Conservation (phyloP, 768 basidiomycete species). For the Podaxis mareebaensis region DNA sequence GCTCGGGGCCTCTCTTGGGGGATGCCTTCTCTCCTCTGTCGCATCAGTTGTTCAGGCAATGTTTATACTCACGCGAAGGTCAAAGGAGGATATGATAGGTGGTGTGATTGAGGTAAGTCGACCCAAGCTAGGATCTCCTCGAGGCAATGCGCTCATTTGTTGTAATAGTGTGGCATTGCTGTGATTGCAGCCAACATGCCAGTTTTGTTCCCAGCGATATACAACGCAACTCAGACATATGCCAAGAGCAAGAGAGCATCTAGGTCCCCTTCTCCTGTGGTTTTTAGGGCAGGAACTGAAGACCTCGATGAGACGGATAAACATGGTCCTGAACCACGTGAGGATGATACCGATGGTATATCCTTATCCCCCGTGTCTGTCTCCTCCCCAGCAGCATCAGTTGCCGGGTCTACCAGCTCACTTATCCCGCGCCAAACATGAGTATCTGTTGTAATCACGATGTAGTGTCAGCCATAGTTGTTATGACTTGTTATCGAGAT, state of each 20-base stretch:
- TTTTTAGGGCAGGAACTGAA: neutral
- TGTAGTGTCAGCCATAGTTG: no score
- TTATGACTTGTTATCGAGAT: no score
- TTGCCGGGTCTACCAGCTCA: neutral
- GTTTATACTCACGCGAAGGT: neutral
- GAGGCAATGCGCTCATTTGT: neutral
- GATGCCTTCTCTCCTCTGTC: neutral
- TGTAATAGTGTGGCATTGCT: neutral
- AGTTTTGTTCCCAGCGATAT: neutral
- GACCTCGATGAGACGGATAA: neutral
- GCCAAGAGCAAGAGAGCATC: neutral
- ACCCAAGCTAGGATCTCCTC: neutral
- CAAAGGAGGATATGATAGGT: neutral
- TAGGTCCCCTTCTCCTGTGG: neutral
- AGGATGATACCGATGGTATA: neutral
- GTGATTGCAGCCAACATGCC: neutral
- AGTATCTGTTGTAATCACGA: no score
- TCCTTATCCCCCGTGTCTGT: neutral
- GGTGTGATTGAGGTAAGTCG: neutral
- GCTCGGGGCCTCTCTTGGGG: neutral
- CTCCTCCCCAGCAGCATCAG: neutral
- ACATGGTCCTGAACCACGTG: neutral
- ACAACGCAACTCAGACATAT: neutral
- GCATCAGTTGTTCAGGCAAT: neutral
- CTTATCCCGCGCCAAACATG: neutral